Evolutionary conservation across 495 filamentous ascomycete genomes (phyloP), one percentile per base, ranked within the genome.

Genomic region (Tuber umbilicatum): DNA sequence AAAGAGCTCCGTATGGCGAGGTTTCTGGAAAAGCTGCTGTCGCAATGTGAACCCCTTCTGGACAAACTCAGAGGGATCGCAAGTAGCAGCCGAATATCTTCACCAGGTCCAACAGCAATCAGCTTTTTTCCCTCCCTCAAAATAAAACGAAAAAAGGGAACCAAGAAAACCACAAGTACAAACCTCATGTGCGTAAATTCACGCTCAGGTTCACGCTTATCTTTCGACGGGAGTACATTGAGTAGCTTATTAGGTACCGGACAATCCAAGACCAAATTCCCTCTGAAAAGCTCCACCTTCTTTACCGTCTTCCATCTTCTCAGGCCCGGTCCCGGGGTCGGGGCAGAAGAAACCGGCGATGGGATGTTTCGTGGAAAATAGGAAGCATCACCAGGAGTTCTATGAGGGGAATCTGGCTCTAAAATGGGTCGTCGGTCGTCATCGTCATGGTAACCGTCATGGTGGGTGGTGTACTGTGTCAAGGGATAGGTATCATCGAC

Each of bases 221-320:
- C 89, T 41, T 90, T 86, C 74, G 89, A 85, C 21, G 91, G 91
- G 9, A 97, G 87, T 84, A 94, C 89, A 80, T 89, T 92, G 72
- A 99, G 86, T 41, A 99, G 86, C 81, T 90, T 90, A 9, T 96
- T 93, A 0, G 96, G 94, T 76, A 99, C 91, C 0, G 96, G 96
- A 82, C 96, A 99, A 84, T 99, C 96, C 2, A 98, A 89, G 40
- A 99, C 95, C 79, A 99, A 88, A 84, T 99, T 98, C 68, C 96
- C 96, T 78, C 95, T 91, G 87, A 97, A 98, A 55, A 99, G 84
- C 79, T 96, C 92, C 40, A 98, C 94, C 86, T 97, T 94, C 83
- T 98, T 99, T 31, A 98, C 94, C 6, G 96, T 98, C 86, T 98
- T 98, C 93, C 93, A 97, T 82, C 96, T 89, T 81, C 91, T 90